Percentiles rank a stretch among this genome's conserved stretches.
These are phyloP conservation scores for Simmondsia chinensis DNA, from an alignment of 148 eudicot species.

Conservation along the genomic window DNA sequence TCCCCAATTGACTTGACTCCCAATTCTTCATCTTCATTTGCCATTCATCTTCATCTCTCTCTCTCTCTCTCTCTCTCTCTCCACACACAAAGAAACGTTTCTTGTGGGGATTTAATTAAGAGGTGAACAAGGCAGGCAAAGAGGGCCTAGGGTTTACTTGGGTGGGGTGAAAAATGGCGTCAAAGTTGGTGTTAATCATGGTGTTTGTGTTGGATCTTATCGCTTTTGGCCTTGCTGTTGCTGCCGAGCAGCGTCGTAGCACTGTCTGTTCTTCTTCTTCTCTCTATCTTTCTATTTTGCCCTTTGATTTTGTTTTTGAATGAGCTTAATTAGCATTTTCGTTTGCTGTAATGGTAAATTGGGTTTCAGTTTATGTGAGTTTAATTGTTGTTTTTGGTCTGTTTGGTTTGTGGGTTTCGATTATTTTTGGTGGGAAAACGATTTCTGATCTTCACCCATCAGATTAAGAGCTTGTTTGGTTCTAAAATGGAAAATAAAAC, in stretches of 20 bases:
- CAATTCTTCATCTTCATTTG: not conserved
- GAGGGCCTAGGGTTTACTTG: not conserved
- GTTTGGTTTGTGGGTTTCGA: no score
- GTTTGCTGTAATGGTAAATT: no score
- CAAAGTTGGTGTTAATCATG: conserved; percentile 34
- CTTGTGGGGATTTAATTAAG: not conserved
- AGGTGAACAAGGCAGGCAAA: not conserved
- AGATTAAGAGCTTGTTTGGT: no score
- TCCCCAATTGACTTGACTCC: not conserved
- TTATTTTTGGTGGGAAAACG: no score
- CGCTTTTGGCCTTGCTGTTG: conserved; percentile 75
- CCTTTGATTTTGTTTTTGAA: not conserved
- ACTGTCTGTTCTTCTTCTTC: conserved; percentile 26
- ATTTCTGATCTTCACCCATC: no score
- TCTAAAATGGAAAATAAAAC: no score
- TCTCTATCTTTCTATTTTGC: not conserved
- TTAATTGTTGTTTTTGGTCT: no score
- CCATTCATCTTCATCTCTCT: not conserved
- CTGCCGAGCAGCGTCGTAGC: conserved; percentile 63
- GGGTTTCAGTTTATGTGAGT: no score
- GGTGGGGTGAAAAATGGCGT: conserved; percentile 51
- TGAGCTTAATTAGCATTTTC: no score
- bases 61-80: not conserved
- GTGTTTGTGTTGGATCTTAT: conserved; percentile 56
- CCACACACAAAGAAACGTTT: no score